Percentiles rank a stretch among this genome's conserved stretches.
phyloP scores from a whole-genome alignment of 257 asterid genomes.

The Striga asiatica region DNA sequence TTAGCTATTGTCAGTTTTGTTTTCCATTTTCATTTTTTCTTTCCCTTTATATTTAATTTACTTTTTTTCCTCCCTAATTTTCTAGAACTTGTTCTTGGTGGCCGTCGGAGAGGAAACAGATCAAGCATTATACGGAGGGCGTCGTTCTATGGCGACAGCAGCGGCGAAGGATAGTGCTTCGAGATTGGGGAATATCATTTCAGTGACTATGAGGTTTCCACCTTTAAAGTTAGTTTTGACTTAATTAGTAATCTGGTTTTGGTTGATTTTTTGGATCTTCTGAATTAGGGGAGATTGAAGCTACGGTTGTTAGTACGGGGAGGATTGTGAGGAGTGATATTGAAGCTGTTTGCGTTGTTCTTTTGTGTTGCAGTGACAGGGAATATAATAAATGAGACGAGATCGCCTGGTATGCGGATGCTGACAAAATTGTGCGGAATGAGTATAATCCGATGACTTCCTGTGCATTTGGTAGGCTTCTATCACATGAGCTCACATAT shows the following conservation, averaged over 20 bases:
- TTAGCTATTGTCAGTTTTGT: too few relatives aligned
- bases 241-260: constrained; percentile 41
- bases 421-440: constrained; percentile 72
- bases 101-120: too few relatives aligned
- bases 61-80: too few relatives aligned
- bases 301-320: too few relatives aligned
- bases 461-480: constrained; percentile 67
- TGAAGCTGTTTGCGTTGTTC: constrained; percentile 18
- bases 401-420: constrained; percentile 84
- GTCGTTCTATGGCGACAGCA: too few relatives aligned
- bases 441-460: constrained; percentile 75
- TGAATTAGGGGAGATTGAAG: constrained; percentile 15
- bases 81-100: too few relatives aligned
- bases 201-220: constrained; percentile 90
- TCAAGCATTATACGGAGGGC: too few relatives aligned
- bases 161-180: constrained; percentile 47
- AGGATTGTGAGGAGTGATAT: constrained; percentile 13
- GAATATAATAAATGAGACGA: constrained; percentile 88
- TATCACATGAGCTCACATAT: constrained; percentile 4
- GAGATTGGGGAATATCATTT: constrained; percentile 81
- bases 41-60: too few relatives aligned
- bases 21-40: too few relatives aligned
- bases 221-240: constrained; percentile 68
- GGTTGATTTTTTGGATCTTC: constrained; percentile 26
- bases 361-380: constrained; percentile 55